These are phyloP conservation scores for Penicillium bialowiezense DNA, from an alignment of 495 filamentous ascomycete species.

Conservation along the genomic window DNA sequence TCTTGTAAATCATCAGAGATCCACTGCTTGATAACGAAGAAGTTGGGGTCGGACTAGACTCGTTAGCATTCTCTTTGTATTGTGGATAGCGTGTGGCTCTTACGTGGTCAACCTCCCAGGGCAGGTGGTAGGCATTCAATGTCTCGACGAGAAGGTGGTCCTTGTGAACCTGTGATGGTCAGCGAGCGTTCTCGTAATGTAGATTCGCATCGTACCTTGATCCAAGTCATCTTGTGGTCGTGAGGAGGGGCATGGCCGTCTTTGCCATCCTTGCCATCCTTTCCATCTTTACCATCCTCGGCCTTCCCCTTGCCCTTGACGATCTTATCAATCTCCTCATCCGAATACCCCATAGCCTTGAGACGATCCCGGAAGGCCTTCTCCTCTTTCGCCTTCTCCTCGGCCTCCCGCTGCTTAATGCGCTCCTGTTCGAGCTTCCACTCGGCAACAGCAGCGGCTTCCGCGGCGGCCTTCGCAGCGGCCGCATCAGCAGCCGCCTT, in stretches of 20 bases:
- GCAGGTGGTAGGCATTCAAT: conserved; percentile 42
- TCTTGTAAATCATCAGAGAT: conserved; percentile 70
- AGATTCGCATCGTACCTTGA: conserved; percentile 52
- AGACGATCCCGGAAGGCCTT: conserved; percentile 46
- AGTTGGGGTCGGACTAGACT: conserved; percentile 57
- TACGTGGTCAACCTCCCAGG: conserved; percentile 53
- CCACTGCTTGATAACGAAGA: conserved; percentile 74
- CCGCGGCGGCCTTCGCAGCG: conserved; percentile 32
- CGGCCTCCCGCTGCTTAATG: conserved; percentile 19
- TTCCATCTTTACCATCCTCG: conserved; percentile 46
- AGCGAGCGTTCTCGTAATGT: too few relatives aligned
- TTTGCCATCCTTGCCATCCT: conserved; percentile 47
- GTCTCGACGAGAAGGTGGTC: conserved; percentile 51
- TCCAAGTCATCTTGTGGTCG: conserved; percentile 53
- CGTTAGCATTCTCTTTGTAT: neutral
- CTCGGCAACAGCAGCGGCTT: conserved; percentile 25
- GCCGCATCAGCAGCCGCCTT: conserved; percentile 33
- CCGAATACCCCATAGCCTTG: conserved; percentile 34
- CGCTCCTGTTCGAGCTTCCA: conserved; percentile 52
- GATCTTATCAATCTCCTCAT: conserved; percentile 53
- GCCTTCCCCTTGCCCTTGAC: conserved; percentile 56
- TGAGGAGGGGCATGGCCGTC: too few relatives aligned
- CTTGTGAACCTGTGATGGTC: conserved; percentile 39
- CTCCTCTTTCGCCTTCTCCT: conserved; percentile 42
- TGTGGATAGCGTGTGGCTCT: conserved; percentile 13